phyloP scores from a whole-genome alignment of 192 early-diverging fungal species.

The Lunasporangiospora selenospora region DNA sequence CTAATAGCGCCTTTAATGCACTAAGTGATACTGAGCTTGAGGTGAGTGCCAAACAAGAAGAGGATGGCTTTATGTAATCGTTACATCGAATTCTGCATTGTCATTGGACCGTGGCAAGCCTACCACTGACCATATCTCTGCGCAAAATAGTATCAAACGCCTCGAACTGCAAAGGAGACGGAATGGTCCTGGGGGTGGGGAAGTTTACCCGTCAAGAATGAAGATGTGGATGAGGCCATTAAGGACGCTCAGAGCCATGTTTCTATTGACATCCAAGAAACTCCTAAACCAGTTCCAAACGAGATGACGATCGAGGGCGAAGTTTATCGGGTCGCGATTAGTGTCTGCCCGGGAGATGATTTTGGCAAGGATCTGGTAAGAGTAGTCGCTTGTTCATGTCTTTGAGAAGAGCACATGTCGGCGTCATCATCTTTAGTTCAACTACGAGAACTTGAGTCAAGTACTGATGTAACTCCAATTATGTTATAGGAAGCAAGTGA shows the following conservation, averaged over 20 bases:
- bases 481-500: conserved; percentile 20
- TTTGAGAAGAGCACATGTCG: not conserved
- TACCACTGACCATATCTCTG: not conserved
- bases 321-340: conserved; percentile 57
- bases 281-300: conserved; percentile 23
- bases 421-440: not conserved
- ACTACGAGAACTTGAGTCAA: not conserved
- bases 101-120: too few relatives aligned
- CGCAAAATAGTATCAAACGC: conserved; percentile 28
- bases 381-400: not conserved
- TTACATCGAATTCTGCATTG: not conserved
- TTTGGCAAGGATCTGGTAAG: conserved; percentile 54
- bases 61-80: not conserved
- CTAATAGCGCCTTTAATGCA: conserved; percentile 35
- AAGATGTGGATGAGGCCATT: conserved; percentile 2
- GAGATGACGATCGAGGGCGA: conserved; percentile 40
- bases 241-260: conserved; percentile 8
- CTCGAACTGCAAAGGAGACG: conserved; percentile 12
- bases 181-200: conserved; percentile 82
- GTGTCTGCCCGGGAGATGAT: conserved; percentile 54
- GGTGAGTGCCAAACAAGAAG: conserved; percentile 2
- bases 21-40: conserved; percentile 68
- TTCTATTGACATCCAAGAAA: conserved; percentile 5
- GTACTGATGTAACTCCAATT: not conserved
- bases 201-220: conserved; percentile 62